Base-by-base conservation (phyloP, 192 early-diverging fungal species). In the Mycoemilia scoparia region DNA sequence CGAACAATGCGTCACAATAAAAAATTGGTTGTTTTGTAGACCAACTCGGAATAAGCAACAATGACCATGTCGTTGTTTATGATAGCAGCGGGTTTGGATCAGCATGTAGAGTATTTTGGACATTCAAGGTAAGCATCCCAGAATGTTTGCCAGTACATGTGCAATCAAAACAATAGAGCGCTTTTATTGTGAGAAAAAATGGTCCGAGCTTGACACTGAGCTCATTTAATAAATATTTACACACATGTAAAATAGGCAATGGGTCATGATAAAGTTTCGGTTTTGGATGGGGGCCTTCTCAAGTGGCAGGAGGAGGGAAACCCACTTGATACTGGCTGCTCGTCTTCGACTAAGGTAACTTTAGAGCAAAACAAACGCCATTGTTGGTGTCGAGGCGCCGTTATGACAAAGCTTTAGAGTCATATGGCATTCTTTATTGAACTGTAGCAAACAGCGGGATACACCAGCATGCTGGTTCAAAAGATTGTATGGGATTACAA, bases 31-130 rank as follows among this genome's bases (percentile, higher is more conserved):
- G 13, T 4, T 33, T 72, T 69, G n/a, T n/a, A n/a, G n/a, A 79
- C 32, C 51, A 66, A 5, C 54, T 93, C 32, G 84, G 84, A 22
- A 86, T 97, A 28, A 42, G 53, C 5, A 72, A 77, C 14, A 49
- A 57, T 9, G 86, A 90, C 49, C 83, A 89, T 50, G 68, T 97
- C 7, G 79, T 97, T 0, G 69, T 87, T 16, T 97, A 97, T 48
- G 92, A 97, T 46, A 61, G 76, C 1, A 47, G 62, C 2, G 87
- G 87, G 4, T 60, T 84, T 21, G 70, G 78, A 31, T 78, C 88
- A 9, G 74, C 88, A 5, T 73, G 74, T 26, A 73, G 92, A 10
- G 82, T 85, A 13, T 93, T 79, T 53, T 97, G 87, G 88, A 87
- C 84, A 29, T 86, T 92, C 58, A 82, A 81, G 51, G 80, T 71